A percentile compares a stretch with the other conserved stretches of the same genome.
phyloP scores from a whole-genome alignment of 768 basidiomycete species.

The Boletus rubescentipes region DNA sequence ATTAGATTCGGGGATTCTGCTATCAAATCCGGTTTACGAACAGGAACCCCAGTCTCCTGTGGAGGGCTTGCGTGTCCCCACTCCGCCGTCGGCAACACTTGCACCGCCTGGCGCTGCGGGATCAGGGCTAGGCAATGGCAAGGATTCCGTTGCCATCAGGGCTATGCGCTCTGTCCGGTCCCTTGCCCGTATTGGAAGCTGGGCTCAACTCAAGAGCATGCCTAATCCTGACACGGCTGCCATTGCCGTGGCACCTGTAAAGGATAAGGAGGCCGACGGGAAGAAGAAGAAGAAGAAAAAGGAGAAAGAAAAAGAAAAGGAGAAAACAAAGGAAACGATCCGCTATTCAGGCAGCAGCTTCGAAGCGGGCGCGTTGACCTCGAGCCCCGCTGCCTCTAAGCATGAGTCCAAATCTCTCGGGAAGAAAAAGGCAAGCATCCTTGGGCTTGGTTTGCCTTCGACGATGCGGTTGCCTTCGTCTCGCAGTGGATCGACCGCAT shows the following conservation, averaged over 20 bases:
- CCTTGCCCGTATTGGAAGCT: constrained; percentile 69
- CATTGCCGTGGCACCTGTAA: constrained; percentile 24
- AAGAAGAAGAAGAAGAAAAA: constrained; percentile 41
- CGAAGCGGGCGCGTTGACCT: constrained; percentile 59
- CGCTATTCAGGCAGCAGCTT: constrained; percentile 63
- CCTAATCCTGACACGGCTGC: constrained; percentile 33
- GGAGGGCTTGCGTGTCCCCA: constrained; percentile 17
- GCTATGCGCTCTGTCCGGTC: constrained; percentile 77
- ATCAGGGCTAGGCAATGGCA: constrained; percentile 23
- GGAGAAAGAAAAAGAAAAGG: constrained; percentile 37
- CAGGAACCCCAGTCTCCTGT: constrained; percentile 14
- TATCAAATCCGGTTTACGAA: constrained; percentile 22
- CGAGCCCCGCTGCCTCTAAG: constrained; percentile 31
- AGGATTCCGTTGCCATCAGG: constrained; percentile 70
- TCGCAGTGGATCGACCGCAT: constrained; percentile 37
- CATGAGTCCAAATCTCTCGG: constrained; percentile 37
- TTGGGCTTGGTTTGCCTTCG: constrained; percentile 62
- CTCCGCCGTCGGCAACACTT: constrained; percentile 32
- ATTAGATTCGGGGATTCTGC: constrained; percentile 45
- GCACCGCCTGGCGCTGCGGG: constrained; percentile 35
- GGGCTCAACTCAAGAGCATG: constrained; percentile 56
- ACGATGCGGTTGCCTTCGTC: constrained; percentile 45
- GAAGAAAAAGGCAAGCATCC: constrained; percentile 60
- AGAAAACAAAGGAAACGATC: constrained; percentile 33
- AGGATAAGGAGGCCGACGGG: constrained; percentile 30